Conservation (phyloP, 495 filamentous ascomycete species). For the Trichodelitschia bisporula region DNA sequence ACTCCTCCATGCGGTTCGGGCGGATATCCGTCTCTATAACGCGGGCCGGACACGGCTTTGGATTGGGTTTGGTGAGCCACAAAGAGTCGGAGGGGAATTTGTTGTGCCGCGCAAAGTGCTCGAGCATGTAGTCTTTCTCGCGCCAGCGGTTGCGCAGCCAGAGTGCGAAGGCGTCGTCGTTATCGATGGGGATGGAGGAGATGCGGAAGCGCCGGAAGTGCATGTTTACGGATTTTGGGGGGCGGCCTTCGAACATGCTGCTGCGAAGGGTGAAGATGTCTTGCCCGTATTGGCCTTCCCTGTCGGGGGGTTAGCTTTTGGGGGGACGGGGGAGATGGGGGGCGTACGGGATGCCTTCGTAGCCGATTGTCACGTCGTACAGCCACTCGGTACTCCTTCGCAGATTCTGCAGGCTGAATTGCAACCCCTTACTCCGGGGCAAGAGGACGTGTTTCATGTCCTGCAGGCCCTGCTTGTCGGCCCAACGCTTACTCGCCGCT, state of each 20-base stretch:
- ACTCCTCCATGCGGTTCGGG: no score
- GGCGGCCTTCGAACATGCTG: slow-evolving; percentile 19
- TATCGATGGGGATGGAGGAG: slow-evolving; percentile 14
- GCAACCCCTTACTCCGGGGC: slow-evolving; percentile 16
- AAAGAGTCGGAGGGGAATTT: slow-evolving; percentile 16
- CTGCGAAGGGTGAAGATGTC: slow-evolving; percentile 19
- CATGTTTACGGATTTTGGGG: slow-evolving; percentile 21
- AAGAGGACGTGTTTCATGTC: slow-evolving; percentile 21
- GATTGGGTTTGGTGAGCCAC: no score
- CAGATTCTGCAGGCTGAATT: slow-evolving; percentile 18
- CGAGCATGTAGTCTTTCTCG: slow-evolving; percentile 20
- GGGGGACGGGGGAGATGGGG: not conserved
- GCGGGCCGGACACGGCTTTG: no score
- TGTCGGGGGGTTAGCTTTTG: slow-evolving; percentile 1
- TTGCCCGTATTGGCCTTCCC: slow-evolving; percentile 15
- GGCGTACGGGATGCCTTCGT: slow-evolving; percentile 17
- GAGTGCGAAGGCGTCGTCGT: slow-evolving; percentile 14
- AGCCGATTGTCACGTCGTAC: slow-evolving; percentile 20
- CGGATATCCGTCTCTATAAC: no score
- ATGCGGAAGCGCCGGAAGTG: slow-evolving; percentile 18
- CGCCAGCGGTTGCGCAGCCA: slow-evolving; percentile 19
- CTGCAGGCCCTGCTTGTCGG: slow-evolving; percentile 14
- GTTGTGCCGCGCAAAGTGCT: slow-evolving; percentile 13
- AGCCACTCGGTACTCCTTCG: slow-evolving; percentile 16
- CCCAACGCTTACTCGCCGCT: slow-evolving; percentile 15